Percentiles rank a stretch among this genome's conserved stretches.
These are phyloP conservation scores for Chenopodium quinoa DNA, from an alignment of 148 eudicot species.

Conservation along the genomic window DNA sequence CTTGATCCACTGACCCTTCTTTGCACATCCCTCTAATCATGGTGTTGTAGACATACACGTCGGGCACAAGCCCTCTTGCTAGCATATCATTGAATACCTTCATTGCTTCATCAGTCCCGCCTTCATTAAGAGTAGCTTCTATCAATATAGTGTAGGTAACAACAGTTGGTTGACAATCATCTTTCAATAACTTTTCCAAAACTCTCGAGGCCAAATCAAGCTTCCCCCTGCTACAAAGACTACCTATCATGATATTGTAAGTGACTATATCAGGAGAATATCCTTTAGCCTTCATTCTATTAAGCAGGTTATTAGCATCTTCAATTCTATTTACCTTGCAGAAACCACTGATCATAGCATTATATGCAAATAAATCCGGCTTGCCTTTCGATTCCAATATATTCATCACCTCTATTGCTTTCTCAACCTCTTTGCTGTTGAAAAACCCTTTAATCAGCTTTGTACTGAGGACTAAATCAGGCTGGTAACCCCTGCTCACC, in stretches of 20 bases:
- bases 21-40: slow-evolving; percentile 63
- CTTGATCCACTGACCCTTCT: slow-evolving; percentile 48
- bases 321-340: slow-evolving; percentile 58
- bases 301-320: slow-evolving; percentile 45
- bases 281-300: slow-evolving; percentile 50
- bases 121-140: slow-evolving; percentile 54
- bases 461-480: slow-evolving; percentile 56
- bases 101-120: slow-evolving; percentile 54
- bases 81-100: slow-evolving; percentile 56
- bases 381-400: slow-evolving; percentile 54
- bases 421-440: slow-evolving; percentile 34
- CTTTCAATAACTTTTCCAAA: slow-evolving; percentile 52
- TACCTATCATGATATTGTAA: slow-evolving; percentile 73
- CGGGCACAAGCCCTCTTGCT: slow-evolving; percentile 56
- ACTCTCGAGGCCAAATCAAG: slow-evolving; percentile 49
- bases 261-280: slow-evolving; percentile 64
- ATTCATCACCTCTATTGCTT: slow-evolving; percentile 51
- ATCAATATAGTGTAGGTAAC: slow-evolving; percentile 65
- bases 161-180: slow-evolving; percentile 52
- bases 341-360: slow-evolving; percentile 66
- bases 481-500: slow-evolving; percentile 57
- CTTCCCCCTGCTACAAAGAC: slow-evolving; percentile 66
- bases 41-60: slow-evolving; percentile 53
- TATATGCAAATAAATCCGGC: slow-evolving; percentile 61
- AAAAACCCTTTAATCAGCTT: slow-evolving; percentile 64